Conservation (phyloP, 1,139 yeast genomes). For the Diutina ranongensis region DNA sequence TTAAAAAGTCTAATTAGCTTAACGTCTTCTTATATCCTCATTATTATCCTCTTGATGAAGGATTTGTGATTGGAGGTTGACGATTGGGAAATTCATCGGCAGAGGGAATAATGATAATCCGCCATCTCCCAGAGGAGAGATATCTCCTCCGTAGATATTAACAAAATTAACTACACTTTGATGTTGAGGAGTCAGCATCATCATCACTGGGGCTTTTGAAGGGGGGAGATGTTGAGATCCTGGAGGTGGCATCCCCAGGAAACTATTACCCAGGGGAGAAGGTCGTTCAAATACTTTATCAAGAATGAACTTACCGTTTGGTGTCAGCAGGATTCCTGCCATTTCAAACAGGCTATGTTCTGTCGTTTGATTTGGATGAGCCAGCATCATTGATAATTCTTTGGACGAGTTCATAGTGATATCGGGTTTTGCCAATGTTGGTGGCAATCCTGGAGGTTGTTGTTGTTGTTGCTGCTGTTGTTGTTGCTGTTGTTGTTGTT, state of each 20-base stretch:
- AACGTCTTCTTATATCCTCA: neutral
- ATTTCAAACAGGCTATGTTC: conserved; percentile 29
- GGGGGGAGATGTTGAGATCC: neutral
- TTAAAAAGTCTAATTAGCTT: too few relatives aligned
- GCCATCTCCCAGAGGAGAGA: conserved; percentile 1
- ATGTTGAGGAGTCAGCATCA: conserved; percentile 6
- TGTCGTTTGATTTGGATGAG: conserved; percentile 13
- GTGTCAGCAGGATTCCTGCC: conserved; percentile 27
- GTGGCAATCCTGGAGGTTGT: neutral
- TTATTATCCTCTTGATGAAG: neutral
- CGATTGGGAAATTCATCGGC: neutral
- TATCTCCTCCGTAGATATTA: neutral
- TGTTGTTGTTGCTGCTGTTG: neutral
- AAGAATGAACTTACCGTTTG: conserved; percentile 29
- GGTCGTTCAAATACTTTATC: conserved; percentile 31
- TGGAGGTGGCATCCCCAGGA: conserved; percentile 2
- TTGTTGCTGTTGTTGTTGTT: neutral
- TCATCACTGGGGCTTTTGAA: neutral
- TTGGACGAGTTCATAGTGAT: conserved; percentile 10
- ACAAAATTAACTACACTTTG: conserved; percentile 2
- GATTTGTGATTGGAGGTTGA: neutral
- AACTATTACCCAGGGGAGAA: conserved; percentile 18
- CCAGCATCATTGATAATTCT: conserved; percentile 10
- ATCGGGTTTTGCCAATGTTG: conserved; percentile 7
- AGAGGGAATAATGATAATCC: neutral